Percentiles rank a stretch among this genome's conserved stretches.
Evolutionary conservation across 768 basidiomycete genomes (phyloP).

Genomic region (Lactifluus echinatus): DNA sequence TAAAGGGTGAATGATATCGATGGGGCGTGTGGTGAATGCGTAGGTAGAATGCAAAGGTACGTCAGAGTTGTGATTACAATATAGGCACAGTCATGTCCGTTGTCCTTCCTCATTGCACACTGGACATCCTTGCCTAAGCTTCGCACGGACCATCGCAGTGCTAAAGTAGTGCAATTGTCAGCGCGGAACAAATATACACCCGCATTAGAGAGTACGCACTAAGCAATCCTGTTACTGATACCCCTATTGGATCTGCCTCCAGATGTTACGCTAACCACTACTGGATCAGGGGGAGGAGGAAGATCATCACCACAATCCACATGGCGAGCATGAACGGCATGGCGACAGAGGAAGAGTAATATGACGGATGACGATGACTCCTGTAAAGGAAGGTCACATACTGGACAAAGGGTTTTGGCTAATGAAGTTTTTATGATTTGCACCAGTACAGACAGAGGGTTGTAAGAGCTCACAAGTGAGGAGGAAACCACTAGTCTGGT

Average conservation of each 20-base stretch:
- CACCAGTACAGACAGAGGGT: not conserved
- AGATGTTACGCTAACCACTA: conserved; percentile 37
- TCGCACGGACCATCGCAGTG: conserved; percentile 60
- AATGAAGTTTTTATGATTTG: not conserved
- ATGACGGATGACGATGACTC: conserved; percentile 51
- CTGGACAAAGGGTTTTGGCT: conserved; percentile 59
- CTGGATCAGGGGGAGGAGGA: conserved; percentile 50
- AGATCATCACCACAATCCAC: conserved; percentile 57
- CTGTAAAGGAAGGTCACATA: conserved; percentile 56
- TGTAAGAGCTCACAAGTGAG: conserved; percentile 51
- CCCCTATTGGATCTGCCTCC: conserved; percentile 33
- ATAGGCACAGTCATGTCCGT: conserved; percentile 22
- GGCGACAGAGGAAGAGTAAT: conserved; percentile 79
- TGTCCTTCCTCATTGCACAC: conserved; percentile 61
- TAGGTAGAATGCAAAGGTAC: not conserved
- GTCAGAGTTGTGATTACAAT: not conserved
- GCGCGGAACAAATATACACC: not conserved
- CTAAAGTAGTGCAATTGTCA: conserved; percentile 29
- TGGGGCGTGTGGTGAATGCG: not conserved
- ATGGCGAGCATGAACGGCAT: conserved; percentile 77
- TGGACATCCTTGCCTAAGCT: conserved; percentile 63
- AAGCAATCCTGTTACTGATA: conserved; percentile 67
- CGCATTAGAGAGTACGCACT: conserved; percentile 35
- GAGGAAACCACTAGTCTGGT: conserved; percentile 76
- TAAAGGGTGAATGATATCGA: not conserved